phyloP scores from a whole-genome alignment of 768 basidiomycete genomes.

The Russula ochroleuca region DNA sequence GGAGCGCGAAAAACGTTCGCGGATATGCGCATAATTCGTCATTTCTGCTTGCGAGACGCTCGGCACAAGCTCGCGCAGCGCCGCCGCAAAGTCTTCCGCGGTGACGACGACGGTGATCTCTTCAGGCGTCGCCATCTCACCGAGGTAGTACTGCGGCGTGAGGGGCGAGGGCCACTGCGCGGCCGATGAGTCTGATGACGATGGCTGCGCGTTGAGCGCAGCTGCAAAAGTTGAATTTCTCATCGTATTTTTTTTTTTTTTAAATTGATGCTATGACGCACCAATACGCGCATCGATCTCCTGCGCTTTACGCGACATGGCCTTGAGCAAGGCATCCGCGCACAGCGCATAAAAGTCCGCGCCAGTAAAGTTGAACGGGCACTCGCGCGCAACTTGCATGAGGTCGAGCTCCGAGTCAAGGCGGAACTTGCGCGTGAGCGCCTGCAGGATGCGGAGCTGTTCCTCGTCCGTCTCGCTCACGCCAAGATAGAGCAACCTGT shows the following conservation, averaged over 20 bases:
- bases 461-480: conserved; percentile 83
- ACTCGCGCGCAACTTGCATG: conserved; percentile 56
- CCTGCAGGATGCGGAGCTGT: conserved; percentile 82
- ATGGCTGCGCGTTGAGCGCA: conserved; percentile 43
- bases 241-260: neutral
- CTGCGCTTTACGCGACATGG: conserved; percentile 85
- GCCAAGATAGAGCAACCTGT: conserved; percentile 93
- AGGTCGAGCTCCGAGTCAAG: conserved; percentile 68
- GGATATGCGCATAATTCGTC: conserved; percentile 73
- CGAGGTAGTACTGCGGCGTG: conserved; percentile 86
- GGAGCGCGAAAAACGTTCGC: conserved; percentile 56
- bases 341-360: conserved; percentile 98
- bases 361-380: conserved; percentile 93
- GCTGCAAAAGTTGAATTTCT: conserved; percentile 13
- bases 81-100: conserved; percentile 68
- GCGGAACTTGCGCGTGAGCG: conserved; percentile 88
- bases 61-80: conserved; percentile 66
- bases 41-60: conserved; percentile 85
- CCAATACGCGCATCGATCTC: conserved; percentile 74
- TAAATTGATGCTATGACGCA: conserved; percentile 32
- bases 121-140: conserved; percentile 65
- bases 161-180: conserved; percentile 53
- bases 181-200: conserved; percentile 35
- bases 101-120: conserved; percentile 77
- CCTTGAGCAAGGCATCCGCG: conserved; percentile 92